Conservation (phyloP, 306 rosid species). For the Acacia crassicarpa region DNA sequence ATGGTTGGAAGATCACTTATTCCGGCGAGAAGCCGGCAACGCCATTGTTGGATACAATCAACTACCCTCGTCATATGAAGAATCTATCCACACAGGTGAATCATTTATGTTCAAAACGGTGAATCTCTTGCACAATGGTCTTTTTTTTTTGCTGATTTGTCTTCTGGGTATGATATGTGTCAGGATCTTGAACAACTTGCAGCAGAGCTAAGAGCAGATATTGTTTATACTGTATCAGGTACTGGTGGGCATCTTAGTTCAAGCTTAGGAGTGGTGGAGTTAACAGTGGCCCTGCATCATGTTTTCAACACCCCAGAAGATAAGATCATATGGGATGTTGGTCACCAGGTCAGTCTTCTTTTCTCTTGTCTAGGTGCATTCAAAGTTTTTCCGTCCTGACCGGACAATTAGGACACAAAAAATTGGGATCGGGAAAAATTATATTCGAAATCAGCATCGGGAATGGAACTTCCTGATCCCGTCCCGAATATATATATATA, state of each 20-base stretch:
- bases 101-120: neutral
- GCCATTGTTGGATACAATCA: slow-evolving; percentile 83
- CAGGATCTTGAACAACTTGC: slow-evolving; percentile 88
- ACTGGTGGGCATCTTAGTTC: slow-evolving; percentile 94
- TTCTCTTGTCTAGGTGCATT: neutral
- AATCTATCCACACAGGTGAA: slow-evolving; percentile 65
- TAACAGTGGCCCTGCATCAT: slow-evolving; percentile 82
- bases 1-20: slow-evolving; percentile 61
- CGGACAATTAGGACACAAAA: no score
- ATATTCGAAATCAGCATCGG: no score
- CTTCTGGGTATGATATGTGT: neutral
- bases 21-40: slow-evolving; percentile 62
- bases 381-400: no score
- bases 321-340: slow-evolving; percentile 96
- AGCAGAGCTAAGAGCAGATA: slow-evolving; percentile 81
- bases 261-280: slow-evolving; percentile 92
- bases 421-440: no score
- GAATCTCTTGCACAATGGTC: neutral
- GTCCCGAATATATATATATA: no score
- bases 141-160: neutral
- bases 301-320: slow-evolving; percentile 85
- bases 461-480: no score
- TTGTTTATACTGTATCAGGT: slow-evolving; percentile 64
- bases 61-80: slow-evolving; percentile 82
- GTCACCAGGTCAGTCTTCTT: slow-evolving; percentile 69